These are phyloP conservation scores for Hanseniaspora occidentalis DNA, from an alignment of 805 yeast species.

Conservation along the genomic window DNA sequence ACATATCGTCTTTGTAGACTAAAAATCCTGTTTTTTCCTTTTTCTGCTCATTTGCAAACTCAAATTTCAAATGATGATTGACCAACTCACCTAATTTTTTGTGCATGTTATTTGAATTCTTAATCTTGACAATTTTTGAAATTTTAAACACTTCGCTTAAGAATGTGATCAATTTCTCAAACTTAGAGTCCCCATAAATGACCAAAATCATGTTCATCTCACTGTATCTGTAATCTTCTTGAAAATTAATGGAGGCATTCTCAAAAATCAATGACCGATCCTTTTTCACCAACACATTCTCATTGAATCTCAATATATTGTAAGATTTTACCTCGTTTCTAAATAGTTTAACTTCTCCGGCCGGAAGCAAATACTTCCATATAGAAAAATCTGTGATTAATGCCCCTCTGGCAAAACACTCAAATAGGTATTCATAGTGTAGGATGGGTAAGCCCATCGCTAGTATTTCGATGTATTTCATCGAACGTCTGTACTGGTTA, in stretches of 20 bases:
- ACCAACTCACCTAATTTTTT: neutral
- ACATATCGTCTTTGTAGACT: neutral
- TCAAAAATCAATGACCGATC: conserved; percentile 28
- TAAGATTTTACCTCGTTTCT: conserved; percentile 32
- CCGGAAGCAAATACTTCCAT: conserved; percentile 49
- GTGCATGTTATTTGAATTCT: neutral
- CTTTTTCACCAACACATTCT: conserved; percentile 21
- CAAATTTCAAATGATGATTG: too few species aligned
- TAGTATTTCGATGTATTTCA: conserved; percentile 64
- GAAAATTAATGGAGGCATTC: conserved; percentile 25
- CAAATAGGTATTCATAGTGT: conserved; percentile 42
- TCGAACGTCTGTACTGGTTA: conserved; percentile 45
- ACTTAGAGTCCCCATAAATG: conserved; percentile 21
- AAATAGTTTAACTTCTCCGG: conserved; percentile 50
- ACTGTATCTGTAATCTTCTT: conserved; percentile 9
- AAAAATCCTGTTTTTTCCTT: neutral
- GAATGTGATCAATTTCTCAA: conserved; percentile 18
- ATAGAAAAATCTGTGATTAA: conserved; percentile 22
- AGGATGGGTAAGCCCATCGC: conserved; percentile 83
- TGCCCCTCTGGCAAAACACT: conserved; percentile 26
- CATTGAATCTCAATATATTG: conserved; percentile 33
- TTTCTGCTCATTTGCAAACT: too few species aligned
- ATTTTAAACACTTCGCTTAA: conserved; percentile 13
- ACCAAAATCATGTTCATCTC: conserved; percentile 19
- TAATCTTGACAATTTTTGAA: neutral